Conservation (phyloP, 345 rosid genomes). For the Balakata baccata region DNA sequence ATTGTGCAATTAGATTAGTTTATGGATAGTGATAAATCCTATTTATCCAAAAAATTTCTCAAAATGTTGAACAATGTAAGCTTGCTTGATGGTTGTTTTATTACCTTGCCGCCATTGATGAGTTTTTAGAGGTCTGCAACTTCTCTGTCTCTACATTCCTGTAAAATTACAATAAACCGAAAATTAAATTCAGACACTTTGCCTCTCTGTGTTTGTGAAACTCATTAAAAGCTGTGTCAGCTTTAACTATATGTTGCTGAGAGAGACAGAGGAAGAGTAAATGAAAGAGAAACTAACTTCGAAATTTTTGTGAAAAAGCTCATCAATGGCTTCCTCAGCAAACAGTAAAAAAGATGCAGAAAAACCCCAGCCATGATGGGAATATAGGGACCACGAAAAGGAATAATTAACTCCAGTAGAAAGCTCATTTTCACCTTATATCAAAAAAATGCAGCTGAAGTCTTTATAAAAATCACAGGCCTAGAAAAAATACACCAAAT, state of each 20-base stretch:
- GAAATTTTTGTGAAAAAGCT: background rate
- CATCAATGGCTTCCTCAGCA: constrained; percentile 18
- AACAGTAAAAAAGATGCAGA: constrained; percentile 7
- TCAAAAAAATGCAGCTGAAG: background rate
- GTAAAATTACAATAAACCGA: constrained; percentile 5
- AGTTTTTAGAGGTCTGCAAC: constrained; percentile 53
- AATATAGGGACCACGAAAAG: background rate
- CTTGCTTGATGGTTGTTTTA: background rate
- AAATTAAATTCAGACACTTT: background rate
- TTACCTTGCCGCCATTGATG: constrained; percentile 69
- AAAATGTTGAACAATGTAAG: constrained; percentile 1
- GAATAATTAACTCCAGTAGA: background rate
- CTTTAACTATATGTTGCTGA: background rate
- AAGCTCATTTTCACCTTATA: constrained; percentile 1
- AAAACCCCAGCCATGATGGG: background rate
- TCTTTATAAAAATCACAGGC: background rate
- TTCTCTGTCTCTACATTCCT: constrained; percentile 53
- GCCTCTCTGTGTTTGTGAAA: too few relatives aligned
- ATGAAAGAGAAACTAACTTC: background rate
- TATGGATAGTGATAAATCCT: too few relatives aligned
- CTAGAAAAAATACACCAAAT: background rate
- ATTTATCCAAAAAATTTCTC: too few relatives aligned
- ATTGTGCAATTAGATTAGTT: too few relatives aligned
- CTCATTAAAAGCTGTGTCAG: constrained; percentile 12
- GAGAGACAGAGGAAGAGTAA: constrained; percentile 1